Evolutionary conservation across 2,329 filamentous ascomycete genomes (phyloP).

Genomic region (Furcasterigmium sp.): DNA sequence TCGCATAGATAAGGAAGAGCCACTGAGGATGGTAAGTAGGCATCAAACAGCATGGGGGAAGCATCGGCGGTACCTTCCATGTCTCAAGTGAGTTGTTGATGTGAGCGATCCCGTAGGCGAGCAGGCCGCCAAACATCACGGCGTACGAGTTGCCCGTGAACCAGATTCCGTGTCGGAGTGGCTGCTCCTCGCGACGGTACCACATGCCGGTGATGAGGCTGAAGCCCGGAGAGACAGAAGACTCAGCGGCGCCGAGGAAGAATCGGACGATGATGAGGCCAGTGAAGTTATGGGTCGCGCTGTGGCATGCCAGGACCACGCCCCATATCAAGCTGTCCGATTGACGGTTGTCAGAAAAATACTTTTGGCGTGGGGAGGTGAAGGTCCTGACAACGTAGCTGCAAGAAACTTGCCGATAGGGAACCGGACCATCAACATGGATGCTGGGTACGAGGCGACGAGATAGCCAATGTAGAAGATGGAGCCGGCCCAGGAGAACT

Average conservation of each 20-base stretch:
- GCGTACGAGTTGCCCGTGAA: too few species aligned
- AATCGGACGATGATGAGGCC: conserved; percentile 57
- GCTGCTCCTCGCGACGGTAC: conserved; percentile 67
- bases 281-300: conserved; percentile 55
- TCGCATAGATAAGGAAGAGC: conserved; percentile 63
- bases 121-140: conserved; percentile 51
- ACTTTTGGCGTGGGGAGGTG: too few species aligned
- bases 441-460: conserved; percentile 68
- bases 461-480: conserved; percentile 71
- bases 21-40: conserved; percentile 36
- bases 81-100: conserved; percentile 50
- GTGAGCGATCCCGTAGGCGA: conserved; percentile 59
- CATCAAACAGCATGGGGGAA: too few species aligned
- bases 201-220: conserved; percentile 64
- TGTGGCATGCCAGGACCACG: conserved; percentile 51
- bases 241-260: conserved; percentile 66
- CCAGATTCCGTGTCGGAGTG: conserved; percentile 18
- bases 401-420: conserved; percentile 64
- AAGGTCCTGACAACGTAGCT: conserved; percentile 29
- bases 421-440: conserved; percentile 51
- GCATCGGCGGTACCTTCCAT: conserved; percentile 45
- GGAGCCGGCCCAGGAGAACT: conserved; percentile 68
- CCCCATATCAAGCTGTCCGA: conserved; percentile 57
- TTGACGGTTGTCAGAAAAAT: too few species aligned
- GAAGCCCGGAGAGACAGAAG: conserved; percentile 63